These are phyloP conservation scores for Populus hybrid DNA, from an alignment of 441 rosid species.

Conservation along the genomic window DNA sequence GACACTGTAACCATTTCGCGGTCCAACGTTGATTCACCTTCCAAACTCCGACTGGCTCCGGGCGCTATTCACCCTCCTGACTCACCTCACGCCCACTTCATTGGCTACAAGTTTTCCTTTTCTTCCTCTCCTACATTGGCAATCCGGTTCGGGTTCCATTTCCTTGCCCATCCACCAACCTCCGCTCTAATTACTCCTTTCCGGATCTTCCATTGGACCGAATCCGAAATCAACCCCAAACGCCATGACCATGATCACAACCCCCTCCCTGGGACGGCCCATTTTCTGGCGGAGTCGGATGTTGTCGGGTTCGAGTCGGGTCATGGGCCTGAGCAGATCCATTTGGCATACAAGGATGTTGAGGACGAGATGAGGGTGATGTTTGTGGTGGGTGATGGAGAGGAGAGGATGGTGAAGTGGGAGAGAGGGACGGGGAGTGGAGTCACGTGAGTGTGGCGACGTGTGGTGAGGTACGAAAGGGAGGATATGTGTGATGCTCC, in stretches of 20 bases:
- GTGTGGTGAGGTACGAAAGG: conserved; percentile 62
- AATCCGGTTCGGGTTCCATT: conserved; percentile 67
- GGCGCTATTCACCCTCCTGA: conserved; percentile 82
- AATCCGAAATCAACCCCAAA: conserved; percentile 56
- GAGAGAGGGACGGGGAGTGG: conserved; percentile 42
- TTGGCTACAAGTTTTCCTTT: conserved; percentile 80
- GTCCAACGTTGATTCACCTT: conserved; percentile 67
- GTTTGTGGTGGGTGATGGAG: conserved; percentile 65
- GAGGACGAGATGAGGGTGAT: conserved; percentile 81
- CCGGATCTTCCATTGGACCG: conserved; percentile 87
- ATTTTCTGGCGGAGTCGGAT: conserved; percentile 46
- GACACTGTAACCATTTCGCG: conserved; percentile 56
- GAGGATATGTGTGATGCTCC: conserved; percentile 79
- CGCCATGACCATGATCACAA: conserved; percentile 70
- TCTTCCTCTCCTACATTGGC: too few relatives aligned
- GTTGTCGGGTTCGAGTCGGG: conserved; percentile 36
- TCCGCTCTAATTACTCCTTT: conserved; percentile 73
- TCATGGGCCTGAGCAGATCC: conserved; percentile 71
- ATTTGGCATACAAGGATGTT: conserved; percentile 59
- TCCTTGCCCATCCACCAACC: conserved; percentile 62
- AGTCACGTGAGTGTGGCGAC: conserved; percentile 33
- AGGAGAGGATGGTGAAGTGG: conserved; percentile 58
- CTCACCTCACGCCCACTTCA: conserved; percentile 58
- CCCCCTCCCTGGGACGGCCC: conserved; percentile 70
- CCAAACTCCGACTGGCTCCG: conserved; percentile 81